Evolutionary conservation across 805 yeast species (phyloP), one percentile per base, ranked within the genome.

Genomic region (Pichia sporocuriosa): DNA sequence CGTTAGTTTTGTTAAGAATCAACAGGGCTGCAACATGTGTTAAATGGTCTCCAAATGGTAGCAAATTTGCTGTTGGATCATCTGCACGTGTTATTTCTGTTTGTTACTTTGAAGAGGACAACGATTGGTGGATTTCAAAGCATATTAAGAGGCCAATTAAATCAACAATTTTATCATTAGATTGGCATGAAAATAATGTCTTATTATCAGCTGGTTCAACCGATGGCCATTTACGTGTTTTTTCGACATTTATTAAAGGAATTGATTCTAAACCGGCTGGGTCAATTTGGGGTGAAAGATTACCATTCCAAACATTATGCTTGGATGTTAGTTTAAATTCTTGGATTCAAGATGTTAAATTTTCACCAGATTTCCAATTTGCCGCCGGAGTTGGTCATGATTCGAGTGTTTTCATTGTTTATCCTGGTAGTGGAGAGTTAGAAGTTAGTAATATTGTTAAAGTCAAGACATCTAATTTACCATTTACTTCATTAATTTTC

Each of bases 41-140:
- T 39, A 75, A 79, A 53, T 93, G 99, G 99, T 84, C 96, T 9
- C 97, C 97, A 17, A 77, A 75, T 52, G 97, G 96, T n/a, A 68
- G 67, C 57, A 93, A 93, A 68, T 93, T 93, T 65, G 98, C 98
- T 1, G 97, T 90, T 36, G 98, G 97, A 1, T 84, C 96, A 3
- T 87, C 96, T 35, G 97, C 96, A 34, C 72, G 97, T 46, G 83
- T 84, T 48, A 81, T 93, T 63, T 96, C 97, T 9, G 84, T 93
- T 37, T 93, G 98, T 68, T 93, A 89, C 67, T 93, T 84, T 61
- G 98, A 93, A 66, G 84, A 73, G 48, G 96, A 88, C 55, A 93
- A 90, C 62, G 96, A 93, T 61, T 93, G 99, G 99, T 93, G 99
- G 99, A 89, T 93, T 39, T 86, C 97, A 12, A 90, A 90, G 65